These are phyloP conservation scores for Fraxinus paxiana DNA, from an alignment of 305 asterid genomes.

Conservation along the genomic window DNA sequence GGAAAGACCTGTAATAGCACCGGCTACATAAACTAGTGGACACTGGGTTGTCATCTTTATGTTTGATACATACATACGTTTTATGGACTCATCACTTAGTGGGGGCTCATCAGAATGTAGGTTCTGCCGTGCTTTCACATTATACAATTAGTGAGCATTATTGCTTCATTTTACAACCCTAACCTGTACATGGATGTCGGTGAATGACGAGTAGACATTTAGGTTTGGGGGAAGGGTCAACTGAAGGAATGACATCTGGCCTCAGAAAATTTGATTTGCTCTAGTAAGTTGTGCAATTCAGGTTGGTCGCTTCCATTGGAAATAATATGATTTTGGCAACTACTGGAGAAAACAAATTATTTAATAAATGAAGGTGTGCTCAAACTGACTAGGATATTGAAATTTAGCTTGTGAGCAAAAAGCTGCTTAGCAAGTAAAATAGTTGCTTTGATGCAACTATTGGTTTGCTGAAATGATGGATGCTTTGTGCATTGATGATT, in stretches of 20 bases:
- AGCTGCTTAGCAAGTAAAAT: background rate
- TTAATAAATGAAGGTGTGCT: background rate
- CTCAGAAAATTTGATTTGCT: conserved; percentile 5
- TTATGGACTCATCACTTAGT: background rate
- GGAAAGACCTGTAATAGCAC: conserved; percentile 1
- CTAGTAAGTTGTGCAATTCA: conserved; percentile 6
- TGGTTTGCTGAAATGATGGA: background rate
- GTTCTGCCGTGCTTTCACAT: conserved; percentile 13
- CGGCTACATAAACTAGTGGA: background rate
- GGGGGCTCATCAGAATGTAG: background rate
- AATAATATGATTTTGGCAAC: background rate
- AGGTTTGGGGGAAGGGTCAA: conserved; percentile 2
- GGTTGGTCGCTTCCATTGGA: background rate
- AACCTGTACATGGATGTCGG: conserved; percentile 5
- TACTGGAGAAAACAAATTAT: background rate
- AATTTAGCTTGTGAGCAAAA: background rate
- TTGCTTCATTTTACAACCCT: conserved; percentile 9
- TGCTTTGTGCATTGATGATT: background rate
- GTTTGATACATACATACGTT: background rate
- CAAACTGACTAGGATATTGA: background rate
- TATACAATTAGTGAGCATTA: conserved; percentile 8
- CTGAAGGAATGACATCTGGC: background rate
- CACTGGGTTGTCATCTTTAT: background rate
- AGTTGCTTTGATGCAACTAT: background rate
- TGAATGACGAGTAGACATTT: background rate